These are phyloP conservation scores for Xylariomycetidae sp. DNA, from an alignment of 2,329 filamentous ascomycete genomes.

Conservation along the genomic window DNA sequence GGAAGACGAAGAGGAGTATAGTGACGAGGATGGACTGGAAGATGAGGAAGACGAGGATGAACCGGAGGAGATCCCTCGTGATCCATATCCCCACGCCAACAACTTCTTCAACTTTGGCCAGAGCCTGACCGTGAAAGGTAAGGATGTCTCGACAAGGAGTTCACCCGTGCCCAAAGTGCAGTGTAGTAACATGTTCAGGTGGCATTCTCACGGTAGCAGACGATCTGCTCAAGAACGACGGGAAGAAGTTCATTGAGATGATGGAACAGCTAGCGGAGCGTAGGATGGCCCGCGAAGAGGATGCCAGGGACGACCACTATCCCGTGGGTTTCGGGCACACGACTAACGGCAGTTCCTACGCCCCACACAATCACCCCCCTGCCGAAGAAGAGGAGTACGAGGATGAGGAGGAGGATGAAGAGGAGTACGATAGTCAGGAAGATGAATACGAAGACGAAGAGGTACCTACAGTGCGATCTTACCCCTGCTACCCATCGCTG, in stretches of 20 bases:
- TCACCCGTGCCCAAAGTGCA: no score
- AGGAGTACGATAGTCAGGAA: slow-evolving; percentile 58
- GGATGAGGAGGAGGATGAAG: slow-evolving; percentile 58
- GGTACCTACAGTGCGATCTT: slow-evolving; percentile 34
- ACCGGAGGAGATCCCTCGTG: slow-evolving; percentile 50
- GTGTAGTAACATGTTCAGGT: slow-evolving; percentile 66
- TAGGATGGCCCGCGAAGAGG: slow-evolving; percentile 93
- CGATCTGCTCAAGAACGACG: slow-evolving; percentile 97
- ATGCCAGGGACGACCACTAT: slow-evolving; percentile 65
- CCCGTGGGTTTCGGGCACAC: slow-evolving; percentile 53
- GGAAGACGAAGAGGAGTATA: slow-evolving; percentile 52
- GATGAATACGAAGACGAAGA: slow-evolving; percentile 78
- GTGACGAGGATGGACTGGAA: slow-evolving; percentile 39
- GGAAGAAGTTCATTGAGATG: slow-evolving; percentile 99
- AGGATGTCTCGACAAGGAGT: no score
- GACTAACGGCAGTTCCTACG: slow-evolving; percentile 55
- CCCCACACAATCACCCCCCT: slow-evolving; percentile 66
- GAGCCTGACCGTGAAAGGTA: slow-evolving; percentile 88
- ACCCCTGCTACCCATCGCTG: slow-evolving; percentile 12
- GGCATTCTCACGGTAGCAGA: slow-evolving; percentile 98
- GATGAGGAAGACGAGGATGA: slow-evolving; percentile 48
- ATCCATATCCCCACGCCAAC: slow-evolving; percentile 63
- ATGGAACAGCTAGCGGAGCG: slow-evolving; percentile 99
- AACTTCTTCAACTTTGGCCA: slow-evolving; percentile 98
- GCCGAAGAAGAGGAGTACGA: slow-evolving; percentile 73